Evolutionary conservation across 176 grass and related monocot species (phyloP).

Genomic region (Guadua angustifolia): DNA sequence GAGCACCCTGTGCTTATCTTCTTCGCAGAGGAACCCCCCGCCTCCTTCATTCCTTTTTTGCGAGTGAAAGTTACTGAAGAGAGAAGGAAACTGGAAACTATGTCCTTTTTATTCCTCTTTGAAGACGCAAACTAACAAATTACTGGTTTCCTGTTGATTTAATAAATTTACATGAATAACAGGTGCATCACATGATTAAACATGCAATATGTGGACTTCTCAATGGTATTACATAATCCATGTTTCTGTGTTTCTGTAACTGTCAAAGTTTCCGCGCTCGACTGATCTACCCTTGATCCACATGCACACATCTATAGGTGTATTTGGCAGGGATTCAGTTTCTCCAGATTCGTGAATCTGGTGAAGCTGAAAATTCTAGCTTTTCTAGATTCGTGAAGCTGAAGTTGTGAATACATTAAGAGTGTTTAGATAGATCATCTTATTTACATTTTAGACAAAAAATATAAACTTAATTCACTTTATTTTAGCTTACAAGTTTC

Average conservation of each 20-base stretch:
- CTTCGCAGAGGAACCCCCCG: slow-evolving; percentile 17
- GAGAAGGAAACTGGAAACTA: background rate
- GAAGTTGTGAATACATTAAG: too few species aligned
- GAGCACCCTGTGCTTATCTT: slow-evolving; percentile 57
- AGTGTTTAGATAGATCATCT: too few species aligned
- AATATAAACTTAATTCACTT: too few species aligned
- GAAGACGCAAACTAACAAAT: background rate
- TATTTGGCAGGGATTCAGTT: too few species aligned
- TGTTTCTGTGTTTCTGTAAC: background rate
- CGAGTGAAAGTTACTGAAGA: background rate
- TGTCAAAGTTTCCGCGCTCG: background rate
- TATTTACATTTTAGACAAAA: too few species aligned
- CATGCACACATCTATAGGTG: too few species aligned
- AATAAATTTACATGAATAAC: background rate
- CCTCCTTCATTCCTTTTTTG: background rate
- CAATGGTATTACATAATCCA: background rate
- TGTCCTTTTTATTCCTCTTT: background rate
- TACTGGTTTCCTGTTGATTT: background rate
- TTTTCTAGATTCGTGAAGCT: too few species aligned
- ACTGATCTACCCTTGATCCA: too few species aligned
- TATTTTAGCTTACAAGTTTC: too few species aligned
- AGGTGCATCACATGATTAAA: background rate
- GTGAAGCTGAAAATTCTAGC: too few species aligned
- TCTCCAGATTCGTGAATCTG: too few species aligned
- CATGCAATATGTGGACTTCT: background rate